A percentile compares a stretch with the other conserved stretches of the same genome.
Conservation (phyloP, 768 basidiomycete genomes). For the Rhizopogon vulgaris region DNA sequence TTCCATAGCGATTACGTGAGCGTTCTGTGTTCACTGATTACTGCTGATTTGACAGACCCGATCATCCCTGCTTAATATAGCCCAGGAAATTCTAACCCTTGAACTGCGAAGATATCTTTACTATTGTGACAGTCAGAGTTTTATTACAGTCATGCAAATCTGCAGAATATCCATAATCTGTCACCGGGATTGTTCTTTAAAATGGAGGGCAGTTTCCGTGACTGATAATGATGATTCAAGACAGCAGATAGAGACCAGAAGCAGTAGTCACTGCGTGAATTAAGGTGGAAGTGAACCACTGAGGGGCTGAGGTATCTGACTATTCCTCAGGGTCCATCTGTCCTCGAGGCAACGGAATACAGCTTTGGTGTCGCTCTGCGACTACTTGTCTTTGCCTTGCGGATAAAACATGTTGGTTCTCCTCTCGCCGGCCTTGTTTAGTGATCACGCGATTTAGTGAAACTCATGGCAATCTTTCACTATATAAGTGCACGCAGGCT, state of each 20-base stretch:
- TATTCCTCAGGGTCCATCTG: background rate
- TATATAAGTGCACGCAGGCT: background rate
- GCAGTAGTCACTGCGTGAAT: background rate
- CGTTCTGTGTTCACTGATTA: conserved; percentile 56
- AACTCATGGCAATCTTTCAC: background rate
- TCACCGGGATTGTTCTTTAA: no score
- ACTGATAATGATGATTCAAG: no score
- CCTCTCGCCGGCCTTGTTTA: background rate
- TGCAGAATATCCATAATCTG: no score
- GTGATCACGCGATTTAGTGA: background rate
- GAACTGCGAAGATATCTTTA: no score
- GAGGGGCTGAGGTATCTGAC: background rate
- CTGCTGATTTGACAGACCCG: conserved; percentile 56
- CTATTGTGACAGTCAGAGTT: no score
- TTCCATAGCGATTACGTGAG: conserved; percentile 70
- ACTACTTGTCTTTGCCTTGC: background rate
- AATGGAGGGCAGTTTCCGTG: no score
- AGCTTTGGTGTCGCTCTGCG: background rate
- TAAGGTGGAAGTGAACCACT: background rate
- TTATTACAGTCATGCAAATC: no score
- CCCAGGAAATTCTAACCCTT: no score
- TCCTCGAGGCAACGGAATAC: background rate
- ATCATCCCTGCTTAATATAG: no score
- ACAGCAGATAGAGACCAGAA: background rate
- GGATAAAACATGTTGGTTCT: background rate